Base-by-base conservation (phyloP, 1,284 basidiomycete genomes). In the Chiua sp. region DNA sequence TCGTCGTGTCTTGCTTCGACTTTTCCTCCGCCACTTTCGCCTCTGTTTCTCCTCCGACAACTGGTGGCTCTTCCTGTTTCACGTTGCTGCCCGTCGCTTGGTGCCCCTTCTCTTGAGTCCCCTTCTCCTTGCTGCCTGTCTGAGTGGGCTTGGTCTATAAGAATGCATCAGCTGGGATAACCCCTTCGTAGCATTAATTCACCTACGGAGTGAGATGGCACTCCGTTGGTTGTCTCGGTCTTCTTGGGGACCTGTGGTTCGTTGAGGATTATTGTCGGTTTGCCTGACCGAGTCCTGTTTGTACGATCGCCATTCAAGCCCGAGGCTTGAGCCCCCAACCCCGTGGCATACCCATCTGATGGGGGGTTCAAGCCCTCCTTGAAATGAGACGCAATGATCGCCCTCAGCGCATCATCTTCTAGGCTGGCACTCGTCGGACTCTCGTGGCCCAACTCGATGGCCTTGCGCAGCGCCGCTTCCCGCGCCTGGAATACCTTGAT, bases 401-500 rank as follows among this genome's bases (percentile, higher is more conserved):
- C 65, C 44, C 68, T 65, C 61, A 86, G 68, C 13, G 80, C 78
- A 1, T 72, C 68, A 2, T 76, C 75, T 6, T 68, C 72, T 6
- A 82, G 59, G 12, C 72, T 72, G 0, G 79, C 76, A 4, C 76
- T 73, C 0, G 75, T 74, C 0, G 82, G 82, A 57, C 77, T 82
- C n/a, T 79, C 39, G 26, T 62, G 79, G 5, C 70, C 82, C 32
- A 74, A 63, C 26, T 67, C 68, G 6, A 72, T 63, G 0, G 77
- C 69, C 37, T 75, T 76, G 6, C 79, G 76, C 1, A 86, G 79
- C 0, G 82, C 81, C 46, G 77, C 73, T 66, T 91, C 89, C 4
- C 89, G 79, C 1, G 85, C 85, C 2, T 79, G 77, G 1, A 86
- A 82, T 37, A 91, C 75, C 55, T 80, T 79, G 26, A 91, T 72